Base-by-base conservation (phyloP, 176 grass and related monocot species). In the Dactylis glomerata region DNA sequence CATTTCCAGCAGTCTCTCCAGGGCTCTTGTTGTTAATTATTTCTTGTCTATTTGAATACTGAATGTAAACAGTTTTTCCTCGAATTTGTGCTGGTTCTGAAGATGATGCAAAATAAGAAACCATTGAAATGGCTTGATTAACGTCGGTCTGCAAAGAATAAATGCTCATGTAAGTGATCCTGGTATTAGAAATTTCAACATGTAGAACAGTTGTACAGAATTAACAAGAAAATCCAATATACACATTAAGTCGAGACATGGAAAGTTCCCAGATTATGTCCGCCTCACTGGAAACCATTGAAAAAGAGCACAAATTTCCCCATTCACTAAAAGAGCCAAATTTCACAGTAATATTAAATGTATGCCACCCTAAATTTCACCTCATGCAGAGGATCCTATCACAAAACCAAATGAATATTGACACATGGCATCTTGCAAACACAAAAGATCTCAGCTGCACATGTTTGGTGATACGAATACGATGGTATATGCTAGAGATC, bases 41-140 rank as follows among this genome's bases (percentile, higher is more conserved):
- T 83, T 96, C 96, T 87, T 99, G 96, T 66, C 96, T 95, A 66
- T 99, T 99, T 75, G 96, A 99, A 86, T 99, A 99, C 74, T 99
- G 93, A 63, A 96, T 93, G 81, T 99, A 99, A 80, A 96, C 96
- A 70, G 88, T 92, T 90, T 99, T 99, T 32, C 96, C 96, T 82
- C 91, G 88, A 37, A 99, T 91, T 94, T 99, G 96, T 5, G 93
- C 96, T 23, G 93, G 96, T 50, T 99, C 96, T 27, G 91, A 95
- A 70, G 96, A 93, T 81, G 93, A 95, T 49, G 93, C 91, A 65
- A 92, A 99, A 72, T 99, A 99, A 71, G 96, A 99, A 85, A 99
- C 89, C 96, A 99, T 99, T n/a, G 93, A 85, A 70, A 99, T 99
- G 47, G 96, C 96, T 83, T 99, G 96, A 83, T 96, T 99, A 67